These are phyloP conservation scores for Penicillium fimorum DNA, from an alignment of 495 filamentous ascomycete genomes.

Conservation along the genomic window DNA sequence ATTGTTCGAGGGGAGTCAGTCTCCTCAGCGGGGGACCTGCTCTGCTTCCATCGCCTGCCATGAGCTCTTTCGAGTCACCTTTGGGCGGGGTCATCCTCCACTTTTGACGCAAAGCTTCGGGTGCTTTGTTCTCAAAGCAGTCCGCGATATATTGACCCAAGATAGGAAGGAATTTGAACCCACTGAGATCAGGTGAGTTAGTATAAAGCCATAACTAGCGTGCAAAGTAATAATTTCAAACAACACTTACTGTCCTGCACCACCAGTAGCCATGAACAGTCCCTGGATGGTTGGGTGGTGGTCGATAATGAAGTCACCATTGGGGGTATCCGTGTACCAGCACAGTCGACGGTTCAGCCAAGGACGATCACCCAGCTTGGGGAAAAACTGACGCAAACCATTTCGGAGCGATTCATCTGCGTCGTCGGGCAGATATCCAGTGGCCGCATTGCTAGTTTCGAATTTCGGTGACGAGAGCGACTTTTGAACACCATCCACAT, in stretches of 20 bases:
- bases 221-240: conserved; percentile 23
- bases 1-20: conserved; percentile 25
- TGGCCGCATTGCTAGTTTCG: conserved; percentile 30
- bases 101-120: conserved; percentile 52
- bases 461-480: conserved; percentile 31
- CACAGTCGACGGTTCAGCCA: conserved; percentile 49
- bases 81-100: conserved; percentile 50
- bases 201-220: not conserved
- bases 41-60: conserved; percentile 36
- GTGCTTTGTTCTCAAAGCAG: conserved; percentile 50
- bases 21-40: conserved; percentile 31
- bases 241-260: conserved; percentile 60
- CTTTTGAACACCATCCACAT: conserved; percentile 13
- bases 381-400: conserved; percentile 58
- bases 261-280: conserved; percentile 74
- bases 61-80: conserved; percentile 12
- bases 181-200: conserved; percentile 34
- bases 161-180: conserved; percentile 78
- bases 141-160: conserved; percentile 69
- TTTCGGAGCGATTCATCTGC: conserved; percentile 56
- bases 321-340: conserved; percentile 62
- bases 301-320: conserved; percentile 70
- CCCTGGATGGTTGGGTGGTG: conserved; percentile 61
- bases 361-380: conserved; percentile 54
- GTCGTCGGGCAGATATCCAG: conserved; percentile 50